A percentile compares a stretch with the other conserved stretches of the same genome.
Conservation (phyloP, 1,139 yeast species). For the Kurtzmaniella quercitrusa region DNA sequence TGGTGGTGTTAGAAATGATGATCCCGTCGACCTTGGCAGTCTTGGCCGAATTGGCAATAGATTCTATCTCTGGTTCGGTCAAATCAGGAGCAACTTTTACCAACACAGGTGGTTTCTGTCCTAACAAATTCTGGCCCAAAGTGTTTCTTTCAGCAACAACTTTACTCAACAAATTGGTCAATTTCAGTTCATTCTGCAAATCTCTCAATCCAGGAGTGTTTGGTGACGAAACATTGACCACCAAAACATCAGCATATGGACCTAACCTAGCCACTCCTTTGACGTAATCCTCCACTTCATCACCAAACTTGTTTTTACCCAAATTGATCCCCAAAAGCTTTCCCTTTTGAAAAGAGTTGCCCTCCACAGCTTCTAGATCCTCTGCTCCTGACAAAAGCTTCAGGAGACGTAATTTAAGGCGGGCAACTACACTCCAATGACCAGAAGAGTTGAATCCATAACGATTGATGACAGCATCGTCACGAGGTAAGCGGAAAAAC, state of each 20-base stretch:
- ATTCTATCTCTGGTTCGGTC: constrained; percentile 71
- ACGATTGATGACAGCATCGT: constrained; percentile 87
- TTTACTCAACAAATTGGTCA: constrained; percentile 61
- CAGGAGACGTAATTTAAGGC: constrained; percentile 58
- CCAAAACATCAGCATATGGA: constrained; percentile 81
- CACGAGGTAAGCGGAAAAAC: constrained; percentile 78
- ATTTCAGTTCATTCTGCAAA: constrained; percentile 72
- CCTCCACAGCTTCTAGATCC: constrained; percentile 25
- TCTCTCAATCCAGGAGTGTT: constrained; percentile 93
- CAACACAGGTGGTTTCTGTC: constrained; percentile 64
- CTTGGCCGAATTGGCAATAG: constrained; percentile 80
- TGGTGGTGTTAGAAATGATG: constrained; percentile 86
- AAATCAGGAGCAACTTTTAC: constrained; percentile 95
- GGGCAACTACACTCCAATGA: constrained; percentile 66
- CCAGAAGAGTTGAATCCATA: constrained; percentile 95
- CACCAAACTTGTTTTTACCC: constrained; percentile 90
- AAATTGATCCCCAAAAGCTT: constrained; percentile 76
- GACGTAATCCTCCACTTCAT: constrained; percentile 81
- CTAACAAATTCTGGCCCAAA: constrained; percentile 35
- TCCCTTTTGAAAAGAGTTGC: constrained; percentile 59
- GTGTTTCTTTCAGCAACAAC: constrained; percentile 58
- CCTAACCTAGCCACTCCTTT: constrained; percentile 81
- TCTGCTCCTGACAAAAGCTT: constrained; percentile 22
- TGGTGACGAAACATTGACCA: constrained; percentile 92
- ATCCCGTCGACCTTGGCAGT: constrained; percentile 83